Percentiles rank a stretch among this genome's conserved stretches.
Conservation (phyloP, 495 filamentous ascomycete species). For the Glonium stellatum region DNA sequence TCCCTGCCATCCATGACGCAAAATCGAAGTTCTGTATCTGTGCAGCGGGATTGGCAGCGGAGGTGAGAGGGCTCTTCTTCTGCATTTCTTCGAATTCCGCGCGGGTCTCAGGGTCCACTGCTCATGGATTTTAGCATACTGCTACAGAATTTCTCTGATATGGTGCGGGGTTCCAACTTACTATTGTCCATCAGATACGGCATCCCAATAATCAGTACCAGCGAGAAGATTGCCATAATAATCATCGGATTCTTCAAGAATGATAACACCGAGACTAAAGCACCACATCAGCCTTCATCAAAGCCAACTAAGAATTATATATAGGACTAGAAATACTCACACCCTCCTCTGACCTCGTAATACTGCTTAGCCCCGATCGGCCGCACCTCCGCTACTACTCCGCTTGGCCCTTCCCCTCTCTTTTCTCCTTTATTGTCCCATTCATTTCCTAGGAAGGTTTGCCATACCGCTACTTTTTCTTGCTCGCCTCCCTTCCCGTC, state of each 20-base stretch:
- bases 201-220: slow-evolving; percentile 79
- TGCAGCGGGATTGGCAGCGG: slow-evolving; percentile 37
- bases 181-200: slow-evolving; percentile 93
- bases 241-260: slow-evolving; percentile 95
- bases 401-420: slow-evolving; percentile 38
- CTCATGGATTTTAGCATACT: neutral
- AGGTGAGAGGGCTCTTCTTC: slow-evolving; percentile 60
- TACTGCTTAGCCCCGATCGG: slow-evolving; percentile 59
- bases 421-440: slow-evolving; percentile 74
- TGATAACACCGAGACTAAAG: slow-evolving; percentile 46
- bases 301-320: neutral
- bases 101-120: slow-evolving; percentile 92
- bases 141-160: neutral
- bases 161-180: slow-evolving; percentile 46
- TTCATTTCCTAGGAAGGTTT: slow-evolving; percentile 81
- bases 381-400: slow-evolving; percentile 50
- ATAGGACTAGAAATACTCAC: slow-evolving; percentile 46
- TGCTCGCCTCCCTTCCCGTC: slow-evolving; percentile 34
- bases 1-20: slow-evolving; percentile 73
- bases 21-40: slow-evolving; percentile 73
- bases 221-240: slow-evolving; percentile 70
- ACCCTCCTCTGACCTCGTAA: slow-evolving; percentile 63
- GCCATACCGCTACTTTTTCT: slow-evolving; percentile 56
- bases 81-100: slow-evolving; percentile 89
- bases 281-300: slow-evolving; percentile 4